These are phyloP conservation scores for Scutellaria barbata DNA, from an alignment of 257 asterid species.

Conservation along the genomic window DNA sequence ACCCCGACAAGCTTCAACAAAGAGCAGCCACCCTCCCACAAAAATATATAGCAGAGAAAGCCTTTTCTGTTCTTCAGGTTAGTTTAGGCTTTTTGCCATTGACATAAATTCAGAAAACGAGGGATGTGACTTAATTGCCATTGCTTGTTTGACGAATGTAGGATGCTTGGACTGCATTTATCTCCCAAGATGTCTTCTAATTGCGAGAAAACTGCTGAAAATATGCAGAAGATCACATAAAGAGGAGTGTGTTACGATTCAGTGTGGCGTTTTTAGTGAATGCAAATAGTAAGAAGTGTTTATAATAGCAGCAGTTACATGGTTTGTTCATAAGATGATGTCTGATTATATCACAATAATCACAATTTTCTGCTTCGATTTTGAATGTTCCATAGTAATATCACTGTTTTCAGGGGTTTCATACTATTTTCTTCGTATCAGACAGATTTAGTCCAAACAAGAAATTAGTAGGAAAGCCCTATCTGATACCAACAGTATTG, in stretches of 20 bases:
- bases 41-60: conserved; percentile 67
- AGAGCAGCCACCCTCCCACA: conserved; percentile 71
- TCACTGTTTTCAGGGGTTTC: no score
- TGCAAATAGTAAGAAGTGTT: conserved; percentile 17
- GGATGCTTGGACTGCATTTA: conserved; percentile 79
- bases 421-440: no score
- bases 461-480: no score
- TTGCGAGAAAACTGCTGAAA: background rate
- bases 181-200: conserved; percentile 47
- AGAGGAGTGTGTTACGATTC: conserved; percentile 18
- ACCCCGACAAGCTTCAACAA: conserved; percentile 87
- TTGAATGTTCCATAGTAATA: background rate
- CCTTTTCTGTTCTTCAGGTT: conserved; percentile 72
- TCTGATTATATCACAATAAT: background rate
- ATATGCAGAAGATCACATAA: conserved; percentile 1
- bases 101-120: background rate
- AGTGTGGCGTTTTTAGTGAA: conserved; percentile 27
- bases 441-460: no score
- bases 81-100: background rate
- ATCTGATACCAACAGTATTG: no score
- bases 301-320: background rate
- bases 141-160: conserved; percentile 30
- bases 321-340: background rate
- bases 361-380: conserved; percentile 15
- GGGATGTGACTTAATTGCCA: no score